Base-by-base conservation (phyloP, 257 asterid species). In the Penstemon barbatus region DNA sequence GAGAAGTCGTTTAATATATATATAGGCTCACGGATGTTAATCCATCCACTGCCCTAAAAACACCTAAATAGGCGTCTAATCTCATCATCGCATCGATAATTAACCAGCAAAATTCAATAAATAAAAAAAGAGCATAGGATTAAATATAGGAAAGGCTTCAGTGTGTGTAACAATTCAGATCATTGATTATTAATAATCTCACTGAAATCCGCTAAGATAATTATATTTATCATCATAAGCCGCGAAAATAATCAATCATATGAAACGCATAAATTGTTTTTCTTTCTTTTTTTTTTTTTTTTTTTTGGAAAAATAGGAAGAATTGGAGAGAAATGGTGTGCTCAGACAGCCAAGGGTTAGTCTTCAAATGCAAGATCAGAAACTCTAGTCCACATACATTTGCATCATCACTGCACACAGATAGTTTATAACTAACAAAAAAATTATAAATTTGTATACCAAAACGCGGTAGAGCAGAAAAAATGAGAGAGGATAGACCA, bases 121-220 rank as follows among this genome's bases (percentile, higher is more conserved):
- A 0, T 0, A 44, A 65, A 49, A 9, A 2, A 25, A 4, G 49
- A 2, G 3, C 50, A 10, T 46, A 6, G 13, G 10, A 46, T 5
- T 6, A 13, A 5, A 38, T 6, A 50, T 25, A 3, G 3, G 4
- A 7, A 11, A 41, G 84, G 89, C 91, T 57, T 87, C 91, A 85
- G 91, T 83, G 95, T 87, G 95, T 87, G 91, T 85, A 87, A 87
- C 91, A 87, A 76, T 69, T 25, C 80, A 87, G 91, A 83, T 87
- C 91, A 81, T 69, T 15, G 91, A 87, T 58, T 68, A 37, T 0
- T 75, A 37, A 64, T 15, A 68, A 83, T 74, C 95, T 85, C 95
- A 87, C 81, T 76, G 86, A 87, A 87, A 87, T 87, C 95, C 95
- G 89, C 95, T 87, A 87, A 87, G 95, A 87, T 84, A 65, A 58